A percentile compares a stretch with the other conserved stretches of the same genome.
Evolutionary conservation across 2,329 filamentous ascomycete species (phyloP).

Genomic region (Claviceps pusilla): DNA sequence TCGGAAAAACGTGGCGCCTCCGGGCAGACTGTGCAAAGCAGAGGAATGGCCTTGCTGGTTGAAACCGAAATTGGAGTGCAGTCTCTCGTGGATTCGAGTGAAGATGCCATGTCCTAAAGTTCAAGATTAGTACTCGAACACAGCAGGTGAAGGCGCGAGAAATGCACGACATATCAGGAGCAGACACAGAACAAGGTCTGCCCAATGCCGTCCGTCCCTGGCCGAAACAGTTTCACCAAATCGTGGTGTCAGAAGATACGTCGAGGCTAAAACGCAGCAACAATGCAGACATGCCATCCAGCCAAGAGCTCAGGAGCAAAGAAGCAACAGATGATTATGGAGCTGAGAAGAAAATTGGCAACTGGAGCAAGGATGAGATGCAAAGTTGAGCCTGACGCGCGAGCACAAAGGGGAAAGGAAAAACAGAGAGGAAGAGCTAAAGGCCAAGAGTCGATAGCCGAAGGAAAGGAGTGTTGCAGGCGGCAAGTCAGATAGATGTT

Average conservation of each 20-base stretch:
- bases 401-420: background rate
- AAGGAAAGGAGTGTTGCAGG: background rate
- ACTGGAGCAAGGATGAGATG: slow-evolving; percentile 8
- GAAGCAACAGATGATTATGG: slow-evolving; percentile 9
- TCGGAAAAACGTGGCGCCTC: slow-evolving; percentile 73
- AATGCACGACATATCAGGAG: slow-evolving; percentile 3
- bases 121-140: slow-evolving; percentile 5
- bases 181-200: slow-evolving; percentile 2
- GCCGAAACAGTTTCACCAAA: background rate
- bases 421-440: slow-evolving; percentile 2
- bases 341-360: slow-evolving; percentile 11
- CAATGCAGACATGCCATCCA: slow-evolving; percentile 7
- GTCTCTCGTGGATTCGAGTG: slow-evolving; percentile 11
- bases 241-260: background rate
- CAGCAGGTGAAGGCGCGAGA: slow-evolving; percentile 7
- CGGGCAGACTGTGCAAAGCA: slow-evolving; percentile 72
- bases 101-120: slow-evolving; percentile 24
- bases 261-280: slow-evolving; percentile 15
- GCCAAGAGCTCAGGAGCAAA: slow-evolving; percentile 9
- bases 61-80: slow-evolving; percentile 10
- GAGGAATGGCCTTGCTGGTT: slow-evolving; percentile 36
- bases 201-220: background rate
- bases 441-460: slow-evolving; percentile 1
- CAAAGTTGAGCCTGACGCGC: slow-evolving; percentile 4
- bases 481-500: slow-evolving; percentile 3